Evolutionary conservation across 78 protist species (phyloP), one percentile per base, ranked within the genome.

Genomic region (Thecamonas trahens): DNA sequence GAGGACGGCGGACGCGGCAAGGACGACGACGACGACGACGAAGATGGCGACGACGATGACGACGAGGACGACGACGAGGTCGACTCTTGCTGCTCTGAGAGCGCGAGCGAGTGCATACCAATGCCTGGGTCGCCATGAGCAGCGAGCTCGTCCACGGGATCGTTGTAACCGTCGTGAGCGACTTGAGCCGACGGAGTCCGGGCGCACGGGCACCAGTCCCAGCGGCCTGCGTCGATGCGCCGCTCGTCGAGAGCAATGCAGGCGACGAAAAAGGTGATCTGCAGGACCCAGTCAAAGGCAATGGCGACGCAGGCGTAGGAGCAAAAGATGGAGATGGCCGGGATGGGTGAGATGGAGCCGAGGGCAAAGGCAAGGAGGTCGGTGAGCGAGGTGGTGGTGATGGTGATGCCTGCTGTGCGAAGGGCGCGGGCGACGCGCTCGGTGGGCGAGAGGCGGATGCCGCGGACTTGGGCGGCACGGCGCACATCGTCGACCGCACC

Each of bases 371-470:
- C 81, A 5, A 58, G 18, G 22, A 49, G 3, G 62, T 76, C 81
- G 31, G 81, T 76, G 26, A 76, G 50, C 63, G 81, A 67, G 22
- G 81, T 76, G 39, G 67, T n/a, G 18, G 49, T 47, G 58, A 73
- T 73, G 50, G 65, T 14, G 29, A 35, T 42, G 24, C 79, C 79
- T 18, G 70, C 79, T 31, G 3, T n/a, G 24, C 29, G 8, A 60
- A 62, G 24, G 49, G 69, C 69, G 26, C 7, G 11, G 49, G 4
- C 28, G 49, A 63, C 35, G 32, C 69, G 32, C 69, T 63, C n/a
- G n/a, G n/a, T n/a, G n/a, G n/a, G n/a, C n/a, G n/a, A n/a, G n/a
- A n/a, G n/a, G n/a, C n/a, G n/a, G n/a, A n/a, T n/a, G n/a, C n/a
- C n/a, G n/a, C n/a, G n/a, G n/a, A n/a, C n/a, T n/a, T n/a, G n/a